Evolutionary conservation across 2,329 filamentous ascomycete genomes (phyloP).

Genomic region (Fusarium sp.): DNA sequence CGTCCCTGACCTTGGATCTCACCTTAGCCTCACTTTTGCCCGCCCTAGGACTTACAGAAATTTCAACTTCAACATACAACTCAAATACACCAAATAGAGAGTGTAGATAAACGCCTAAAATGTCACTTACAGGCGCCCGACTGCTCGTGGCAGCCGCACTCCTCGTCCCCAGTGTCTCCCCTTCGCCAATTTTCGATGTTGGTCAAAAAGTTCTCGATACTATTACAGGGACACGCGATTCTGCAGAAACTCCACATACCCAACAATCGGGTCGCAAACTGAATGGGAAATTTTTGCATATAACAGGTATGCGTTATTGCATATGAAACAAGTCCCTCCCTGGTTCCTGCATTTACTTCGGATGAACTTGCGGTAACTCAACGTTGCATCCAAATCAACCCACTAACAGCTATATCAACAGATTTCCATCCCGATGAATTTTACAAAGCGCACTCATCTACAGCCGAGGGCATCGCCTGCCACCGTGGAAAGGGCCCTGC

Average conservation of each 20-base stretch:
- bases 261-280: conserved; percentile 60
- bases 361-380: conserved; percentile 17
- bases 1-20: conserved; percentile 7
- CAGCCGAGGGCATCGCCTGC: conserved; percentile 77
- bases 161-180: conserved; percentile 38
- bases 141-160: conserved; percentile 49
- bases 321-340: conserved; percentile 2
- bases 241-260: conserved; percentile 26
- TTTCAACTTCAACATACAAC: background rate
- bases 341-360: conserved; percentile 25
- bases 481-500: conserved; percentile 83
- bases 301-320: conserved; percentile 75
- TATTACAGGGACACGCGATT: conserved; percentile 26
- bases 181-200: conserved; percentile 44
- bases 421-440: conserved; percentile 93
- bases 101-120: conserved; percentile 15
- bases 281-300: conserved; percentile 85
- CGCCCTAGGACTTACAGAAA: conserved; percentile 12
- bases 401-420: conserved; percentile 55
- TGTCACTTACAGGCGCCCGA: conserved; percentile 48
- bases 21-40: conserved; percentile 5
- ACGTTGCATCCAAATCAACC: conserved; percentile 8
- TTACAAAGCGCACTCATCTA: conserved; percentile 84
- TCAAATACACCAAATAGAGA: background rate
- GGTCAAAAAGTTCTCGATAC: conserved; percentile 38